Conservation (phyloP, 352 stramenopile species). For the Lagenidium giganteum region DNA sequence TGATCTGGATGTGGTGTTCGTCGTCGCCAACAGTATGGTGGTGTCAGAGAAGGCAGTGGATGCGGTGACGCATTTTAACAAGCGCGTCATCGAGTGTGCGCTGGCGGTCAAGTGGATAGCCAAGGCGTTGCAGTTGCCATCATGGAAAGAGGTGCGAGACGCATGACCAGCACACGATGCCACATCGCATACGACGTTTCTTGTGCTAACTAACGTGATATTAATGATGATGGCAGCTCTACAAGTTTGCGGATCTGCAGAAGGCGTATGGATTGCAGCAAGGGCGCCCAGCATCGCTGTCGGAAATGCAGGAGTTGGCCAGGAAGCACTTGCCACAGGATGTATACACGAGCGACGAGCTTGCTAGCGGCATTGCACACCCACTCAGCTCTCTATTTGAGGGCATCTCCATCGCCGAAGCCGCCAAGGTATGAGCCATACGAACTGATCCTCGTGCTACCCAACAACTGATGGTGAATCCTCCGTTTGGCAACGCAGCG, state of each 20-base stretch:
- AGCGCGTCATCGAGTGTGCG: constrained; percentile 73
- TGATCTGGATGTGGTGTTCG: constrained; percentile 37
- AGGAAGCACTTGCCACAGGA: constrained; percentile 11
- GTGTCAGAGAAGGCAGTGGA: constrained; percentile 73
- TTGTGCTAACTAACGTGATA: too few species aligned
- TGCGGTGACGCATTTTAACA: constrained; percentile 61
- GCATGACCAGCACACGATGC: too few species aligned
- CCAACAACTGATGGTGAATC: too few species aligned
- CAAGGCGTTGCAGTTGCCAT: constrained; percentile 25
- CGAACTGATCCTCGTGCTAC: too few species aligned
- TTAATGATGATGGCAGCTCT: constrained; percentile 42
- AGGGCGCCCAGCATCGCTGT: constrained; percentile 6
- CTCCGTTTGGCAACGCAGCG: constrained; percentile 15
- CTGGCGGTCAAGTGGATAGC: constrained; percentile 67
- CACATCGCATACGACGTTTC: too few species aligned
- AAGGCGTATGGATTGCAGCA: constrained; percentile 8
- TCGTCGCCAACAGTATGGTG: constrained; percentile 73
- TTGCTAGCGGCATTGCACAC: constrained; percentile 22
- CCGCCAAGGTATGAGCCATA: constrained; percentile 26
- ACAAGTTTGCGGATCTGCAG: constrained; percentile 36
- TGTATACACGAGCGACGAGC: constrained; percentile 22
- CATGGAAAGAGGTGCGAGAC: constrained; percentile 34
- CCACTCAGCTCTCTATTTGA: constrained; percentile 22
- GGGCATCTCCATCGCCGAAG: constrained; percentile 24
- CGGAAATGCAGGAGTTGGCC: constrained; percentile 24